Percentiles rank a stretch among this genome's conserved stretches.
phyloP scores from a whole-genome alignment of 2,329 filamentous ascomycete species.

The Epichloe sylvatica region DNA sequence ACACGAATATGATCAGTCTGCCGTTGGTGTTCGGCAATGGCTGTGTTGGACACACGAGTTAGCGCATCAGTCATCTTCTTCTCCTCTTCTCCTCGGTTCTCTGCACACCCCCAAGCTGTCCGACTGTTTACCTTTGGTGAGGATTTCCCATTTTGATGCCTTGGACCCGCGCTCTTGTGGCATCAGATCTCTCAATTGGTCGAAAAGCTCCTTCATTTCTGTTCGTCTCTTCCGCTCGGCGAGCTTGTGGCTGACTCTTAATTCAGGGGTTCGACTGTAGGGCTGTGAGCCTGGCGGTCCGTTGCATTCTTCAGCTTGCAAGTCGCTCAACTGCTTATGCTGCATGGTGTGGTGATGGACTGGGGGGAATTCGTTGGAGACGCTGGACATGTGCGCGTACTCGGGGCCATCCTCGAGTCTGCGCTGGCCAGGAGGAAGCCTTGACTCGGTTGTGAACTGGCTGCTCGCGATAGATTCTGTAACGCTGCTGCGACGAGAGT shows the following conservation, averaged over 20 bases:
- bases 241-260: constrained; percentile 72
- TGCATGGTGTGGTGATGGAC: constrained; percentile 65
- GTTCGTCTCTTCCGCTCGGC: constrained; percentile 72
- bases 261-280: constrained; percentile 69
- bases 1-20: constrained; percentile 35
- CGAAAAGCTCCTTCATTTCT: constrained; percentile 81
- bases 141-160: constrained; percentile 79
- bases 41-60: constrained; percentile 19
- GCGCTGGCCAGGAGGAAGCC: constrained; percentile 56
- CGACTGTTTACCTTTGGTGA: constrained; percentile 57
- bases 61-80: background rate
- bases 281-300: constrained; percentile 49
- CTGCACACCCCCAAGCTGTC: background rate
- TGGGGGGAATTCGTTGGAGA: constrained; percentile 41
- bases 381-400: constrained; percentile 32
- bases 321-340: constrained; percentile 54
- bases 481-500: constrained; percentile 61
- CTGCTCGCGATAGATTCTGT: constrained; percentile 68
- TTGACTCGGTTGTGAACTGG: constrained; percentile 62
- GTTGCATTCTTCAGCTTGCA: constrained; percentile 44
- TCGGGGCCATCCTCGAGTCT: constrained; percentile 52
- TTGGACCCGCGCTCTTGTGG: constrained; percentile 72
- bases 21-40: constrained; percentile 47
- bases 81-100: background rate
- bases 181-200: constrained; percentile 63